Conservation (phyloP, 2,329 filamentous ascomycete species). For the Xylariales sp. region DNA sequence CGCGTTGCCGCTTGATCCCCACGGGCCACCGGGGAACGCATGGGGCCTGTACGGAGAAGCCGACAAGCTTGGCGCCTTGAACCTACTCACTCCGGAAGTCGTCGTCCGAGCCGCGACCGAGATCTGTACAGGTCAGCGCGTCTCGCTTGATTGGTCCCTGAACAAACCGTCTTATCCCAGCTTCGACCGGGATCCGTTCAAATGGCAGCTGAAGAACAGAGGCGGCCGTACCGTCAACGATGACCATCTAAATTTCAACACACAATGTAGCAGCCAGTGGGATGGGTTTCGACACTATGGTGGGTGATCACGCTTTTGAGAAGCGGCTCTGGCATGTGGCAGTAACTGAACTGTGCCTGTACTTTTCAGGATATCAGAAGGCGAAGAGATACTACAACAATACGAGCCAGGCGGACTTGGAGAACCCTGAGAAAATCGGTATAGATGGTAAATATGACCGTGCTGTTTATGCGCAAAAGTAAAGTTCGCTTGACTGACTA, state of each 20-base stretch:
- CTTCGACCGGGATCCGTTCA: constrained; percentile 12
- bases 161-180: constrained; percentile 20
- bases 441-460: constrained; percentile 37
- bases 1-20: constrained; percentile 36
- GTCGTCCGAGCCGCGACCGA: constrained; percentile 37
- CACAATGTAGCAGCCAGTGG: constrained; percentile 32
- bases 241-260: constrained; percentile 31
- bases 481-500: too few species aligned
- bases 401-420: constrained; percentile 31
- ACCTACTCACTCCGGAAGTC: constrained; percentile 41
- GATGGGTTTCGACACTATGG: constrained; percentile 33
- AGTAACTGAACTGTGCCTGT: constrained; percentile 6
- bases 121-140: constrained; percentile 35
- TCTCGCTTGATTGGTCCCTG: constrained; percentile 35
- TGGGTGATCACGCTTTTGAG: constrained; percentile 9
- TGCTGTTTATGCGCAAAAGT: too few species aligned
- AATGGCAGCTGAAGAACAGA: constrained; percentile 10
- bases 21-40: constrained; percentile 38
- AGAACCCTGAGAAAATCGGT: constrained; percentile 31
- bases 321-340: not conserved
- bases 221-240: constrained; percentile 23
- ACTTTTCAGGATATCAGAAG: constrained; percentile 32
- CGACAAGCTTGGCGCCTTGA: constrained; percentile 45
- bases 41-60: constrained; percentile 42
- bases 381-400: constrained; percentile 37